Evolutionary conservation across 2,329 filamentous ascomycete genomes (phyloP), one percentile per base, ranked within the genome.

Genomic region (Pyrenochaeta sp.): DNA sequence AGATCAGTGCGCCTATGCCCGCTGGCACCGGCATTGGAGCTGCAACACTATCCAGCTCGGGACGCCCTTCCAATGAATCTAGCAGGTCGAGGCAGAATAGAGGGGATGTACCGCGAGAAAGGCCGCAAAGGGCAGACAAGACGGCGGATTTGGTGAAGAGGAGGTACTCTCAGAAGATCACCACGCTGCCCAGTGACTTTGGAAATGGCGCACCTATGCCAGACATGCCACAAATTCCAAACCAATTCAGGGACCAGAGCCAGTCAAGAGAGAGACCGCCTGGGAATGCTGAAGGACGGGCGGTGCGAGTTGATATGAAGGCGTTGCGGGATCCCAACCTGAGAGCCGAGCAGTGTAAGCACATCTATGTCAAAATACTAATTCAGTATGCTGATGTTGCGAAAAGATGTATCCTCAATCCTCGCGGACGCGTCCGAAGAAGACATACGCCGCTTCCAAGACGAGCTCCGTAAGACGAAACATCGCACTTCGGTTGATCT

Each of bases 111-210:
- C 59, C 70, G 21, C 75, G 75, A 32, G 77, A 80, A 61, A 73
- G 78, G 48, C 74, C 77, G 33, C 77, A 78, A 57, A 71, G 77
- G 51, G 79, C 77, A 49, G 73, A 74, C 44, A 83, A 85, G 66
- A 88, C 87, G 36, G 85, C 86, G 15, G 94, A 99, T 75, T 82
- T 98, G 48, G 93, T 99, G 54, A 98, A 98, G 80, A 86, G 92
- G 66, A 84, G 95, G 66, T 99, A 98, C 77, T 98, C 95, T 33
- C 93, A 93, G 36, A 88, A 94, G 56, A 96, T 97, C 75, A 94
- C 92, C 67, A 87, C 90, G 61, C 76, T 89, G 1, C 90, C 90
- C 1, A 79, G 86, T 54, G 87, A 91, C 66, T 90, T 87, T 71
- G 85, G 89, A 66, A 81, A 83, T 63, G 86, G 84, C 50, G 86